These are phyloP conservation scores for Linderniella brevidens DNA, from an alignment of 257 asterid genomes.

Conservation along the genomic window DNA sequence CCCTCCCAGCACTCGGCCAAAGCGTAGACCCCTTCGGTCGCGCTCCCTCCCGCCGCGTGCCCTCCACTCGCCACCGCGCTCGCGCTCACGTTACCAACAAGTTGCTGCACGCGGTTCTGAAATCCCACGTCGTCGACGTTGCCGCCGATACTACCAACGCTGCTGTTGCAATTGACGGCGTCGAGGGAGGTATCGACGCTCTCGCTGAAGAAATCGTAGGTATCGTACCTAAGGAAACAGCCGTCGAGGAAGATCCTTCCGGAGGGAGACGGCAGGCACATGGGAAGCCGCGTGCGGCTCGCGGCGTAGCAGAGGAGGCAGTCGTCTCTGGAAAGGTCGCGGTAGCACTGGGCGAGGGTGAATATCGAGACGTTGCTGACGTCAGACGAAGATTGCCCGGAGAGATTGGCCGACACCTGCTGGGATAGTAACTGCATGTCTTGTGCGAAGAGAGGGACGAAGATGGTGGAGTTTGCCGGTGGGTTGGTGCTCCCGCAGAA, in stretches of 20 bases:
- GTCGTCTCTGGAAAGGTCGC: slow-evolving; percentile 46
- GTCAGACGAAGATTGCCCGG: slow-evolving; percentile 25
- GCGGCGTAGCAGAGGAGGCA: slow-evolving; percentile 77
- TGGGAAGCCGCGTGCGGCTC: slow-evolving; percentile 58
- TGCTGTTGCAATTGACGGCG: slow-evolving; percentile 31
- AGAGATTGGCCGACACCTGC: slow-evolving; percentile 21
- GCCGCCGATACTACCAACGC: slow-evolving; percentile 12
- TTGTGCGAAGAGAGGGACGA: slow-evolving; percentile 34
- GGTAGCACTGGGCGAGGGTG: slow-evolving; percentile 46
- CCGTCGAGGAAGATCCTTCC: slow-evolving; percentile 77
- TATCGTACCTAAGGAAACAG: slow-evolving; percentile 70
- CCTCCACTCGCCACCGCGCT: slow-evolving; percentile 28
- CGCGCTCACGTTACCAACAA: slow-evolving; percentile 32
- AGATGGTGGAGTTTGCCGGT: slow-evolving; percentile 16
- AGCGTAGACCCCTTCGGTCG: slow-evolving; percentile 45
- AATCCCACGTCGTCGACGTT: slow-evolving; percentile 18
- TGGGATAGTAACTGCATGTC: slow-evolving; percentile 51
- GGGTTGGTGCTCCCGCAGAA: slow-evolving; percentile 27
- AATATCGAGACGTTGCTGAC: slow-evolving; percentile 22
- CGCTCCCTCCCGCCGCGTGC: slow-evolving; percentile 24
- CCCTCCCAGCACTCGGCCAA: slow-evolving; percentile 89
- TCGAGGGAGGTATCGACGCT: slow-evolving; percentile 29
- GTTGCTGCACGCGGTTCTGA: slow-evolving; percentile 15
- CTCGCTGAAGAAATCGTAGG: slow-evolving; percentile 34
- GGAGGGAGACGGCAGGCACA: slow-evolving; percentile 42